Percentiles rank a stretch among this genome's conserved stretches.
phyloP scores from a whole-genome alignment of 2,329 filamentous ascomycete species.

The Neonectria punicea region DNA sequence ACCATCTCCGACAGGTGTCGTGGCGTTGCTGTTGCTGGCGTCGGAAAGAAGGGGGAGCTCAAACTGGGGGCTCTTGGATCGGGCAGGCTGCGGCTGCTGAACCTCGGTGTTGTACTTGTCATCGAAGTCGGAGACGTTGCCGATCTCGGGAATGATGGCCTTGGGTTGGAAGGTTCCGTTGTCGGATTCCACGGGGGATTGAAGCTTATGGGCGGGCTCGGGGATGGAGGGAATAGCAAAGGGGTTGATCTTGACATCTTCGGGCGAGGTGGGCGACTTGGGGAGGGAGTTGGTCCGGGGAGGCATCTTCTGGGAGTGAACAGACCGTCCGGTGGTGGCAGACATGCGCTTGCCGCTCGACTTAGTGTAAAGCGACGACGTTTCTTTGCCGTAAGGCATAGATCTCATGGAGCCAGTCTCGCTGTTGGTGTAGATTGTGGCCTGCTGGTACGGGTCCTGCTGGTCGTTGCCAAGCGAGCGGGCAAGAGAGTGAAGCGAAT shows the following conservation, averaged over 20 bases:
- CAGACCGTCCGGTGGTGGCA: slow-evolving; percentile 38
- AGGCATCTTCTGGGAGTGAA: slow-evolving; percentile 42
- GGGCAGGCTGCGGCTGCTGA: slow-evolving; percentile 44
- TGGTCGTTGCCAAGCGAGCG: slow-evolving; percentile 77
- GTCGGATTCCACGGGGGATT: slow-evolving; percentile 36
- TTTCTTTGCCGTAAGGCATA: slow-evolving; percentile 53
- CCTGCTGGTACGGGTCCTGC: slow-evolving; percentile 85
- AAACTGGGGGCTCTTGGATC: slow-evolving; percentile 45
- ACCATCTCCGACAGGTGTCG: slow-evolving; percentile 32
- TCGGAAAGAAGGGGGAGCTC: slow-evolving; percentile 34
- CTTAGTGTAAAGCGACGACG: slow-evolving; percentile 59
- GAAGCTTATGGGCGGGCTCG: slow-evolving; percentile 41
- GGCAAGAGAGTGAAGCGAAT: slow-evolving; percentile 88
- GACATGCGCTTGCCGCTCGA: slow-evolving; percentile 52
- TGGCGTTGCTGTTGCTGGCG: slow-evolving; percentile 23
- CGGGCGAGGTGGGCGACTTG: slow-evolving; percentile 49
- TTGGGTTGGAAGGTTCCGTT: slow-evolving; percentile 46
- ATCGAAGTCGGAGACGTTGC: slow-evolving; percentile 47
- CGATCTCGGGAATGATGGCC: slow-evolving; percentile 53
- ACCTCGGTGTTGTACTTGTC: slow-evolving; percentile 45
- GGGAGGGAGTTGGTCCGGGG: slow-evolving; percentile 57
- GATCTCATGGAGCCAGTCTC: slow-evolving; percentile 68
- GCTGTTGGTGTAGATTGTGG: slow-evolving; percentile 65
- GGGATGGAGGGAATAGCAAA: slow-evolving; percentile 50
- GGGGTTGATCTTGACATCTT: slow-evolving; percentile 48